Conservation (phyloP, 768 basidiomycete genomes). For the Termitomyces sp. region DNA sequence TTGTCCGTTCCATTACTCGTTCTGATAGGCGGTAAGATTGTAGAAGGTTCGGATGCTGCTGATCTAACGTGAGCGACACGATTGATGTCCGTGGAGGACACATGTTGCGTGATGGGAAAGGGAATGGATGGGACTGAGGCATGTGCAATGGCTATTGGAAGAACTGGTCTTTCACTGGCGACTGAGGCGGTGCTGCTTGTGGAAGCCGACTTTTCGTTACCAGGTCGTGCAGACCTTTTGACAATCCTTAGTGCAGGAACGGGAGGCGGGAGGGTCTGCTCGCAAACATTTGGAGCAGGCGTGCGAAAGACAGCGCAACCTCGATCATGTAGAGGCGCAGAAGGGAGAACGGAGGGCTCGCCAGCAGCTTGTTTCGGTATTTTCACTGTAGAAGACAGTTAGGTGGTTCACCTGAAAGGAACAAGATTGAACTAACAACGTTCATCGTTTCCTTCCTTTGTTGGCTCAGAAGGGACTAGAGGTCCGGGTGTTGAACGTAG, state of each 20-base stretch:
- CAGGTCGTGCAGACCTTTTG: constrained; percentile 30
- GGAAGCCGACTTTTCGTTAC: constrained; percentile 17
- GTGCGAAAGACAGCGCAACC: background rate
- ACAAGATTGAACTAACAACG: background rate
- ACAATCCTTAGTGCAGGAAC: constrained; percentile 47
- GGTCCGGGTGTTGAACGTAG: background rate
- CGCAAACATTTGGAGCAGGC: constrained; percentile 10
- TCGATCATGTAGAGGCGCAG: constrained; percentile 12
- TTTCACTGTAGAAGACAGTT: background rate
- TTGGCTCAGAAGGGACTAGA: background rate
- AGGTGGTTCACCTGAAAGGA: background rate
- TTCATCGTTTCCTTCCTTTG: background rate
- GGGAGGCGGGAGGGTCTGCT: constrained; percentile 28
- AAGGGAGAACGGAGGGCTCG: background rate
- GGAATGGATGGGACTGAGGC: background rate
- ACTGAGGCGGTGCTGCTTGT: constrained; percentile 9
- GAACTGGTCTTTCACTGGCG: constrained; percentile 1
- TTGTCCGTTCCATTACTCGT: constrained; percentile 10
- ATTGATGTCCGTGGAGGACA: background rate
- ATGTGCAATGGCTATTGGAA: background rate
- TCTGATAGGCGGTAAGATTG: background rate
- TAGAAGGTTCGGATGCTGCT: constrained; percentile 1
- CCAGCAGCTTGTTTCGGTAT: background rate
- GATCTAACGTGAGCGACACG: background rate
- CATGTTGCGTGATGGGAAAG: background rate